phyloP scores from a whole-genome alignment of 2,329 filamentous ascomycete species.

The Exophiala bonariae region DNA sequence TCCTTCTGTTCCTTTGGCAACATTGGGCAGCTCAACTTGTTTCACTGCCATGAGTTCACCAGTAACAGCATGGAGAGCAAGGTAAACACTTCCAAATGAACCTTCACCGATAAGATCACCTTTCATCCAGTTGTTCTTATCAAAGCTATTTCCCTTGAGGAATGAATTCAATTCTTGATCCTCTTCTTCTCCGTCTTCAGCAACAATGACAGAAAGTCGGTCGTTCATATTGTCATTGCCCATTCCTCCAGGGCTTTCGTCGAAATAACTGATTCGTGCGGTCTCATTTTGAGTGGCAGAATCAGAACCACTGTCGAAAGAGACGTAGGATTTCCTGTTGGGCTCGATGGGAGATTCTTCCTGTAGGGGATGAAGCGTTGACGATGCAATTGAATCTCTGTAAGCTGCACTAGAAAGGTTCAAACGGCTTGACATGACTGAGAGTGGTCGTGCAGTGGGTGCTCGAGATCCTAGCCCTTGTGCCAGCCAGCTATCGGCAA shows the following conservation, averaged over 20 bases:
- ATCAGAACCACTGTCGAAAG: conserved; percentile 61
- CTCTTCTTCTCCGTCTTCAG: conserved; percentile 86
- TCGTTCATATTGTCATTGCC: conserved; percentile 56
- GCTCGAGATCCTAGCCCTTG: conserved; percentile 53
- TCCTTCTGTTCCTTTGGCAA: conserved; percentile 72
- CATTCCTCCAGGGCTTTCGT: conserved; percentile 72
- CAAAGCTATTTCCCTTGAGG: conserved; percentile 88
- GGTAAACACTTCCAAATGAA: conserved; percentile 92
- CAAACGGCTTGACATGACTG: conserved; percentile 54
- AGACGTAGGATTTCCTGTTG: conserved; percentile 95
- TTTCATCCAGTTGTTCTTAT: conserved; percentile 99
- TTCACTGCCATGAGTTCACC: conserved; percentile 98
- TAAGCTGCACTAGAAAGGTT: conserved; percentile 64
- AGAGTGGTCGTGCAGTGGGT: conserved; percentile 54
- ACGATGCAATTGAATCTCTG: conserved; percentile 85
- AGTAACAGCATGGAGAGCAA: conserved; percentile 92
- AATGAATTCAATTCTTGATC: conserved; percentile 90
- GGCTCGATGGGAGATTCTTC: conserved; percentile 86
- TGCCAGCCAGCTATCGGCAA: conserved; percentile 83
- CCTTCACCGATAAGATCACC: conserved; percentile 95
- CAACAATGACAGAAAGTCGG: conserved; percentile 77
- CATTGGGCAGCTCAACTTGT: conserved; percentile 89
- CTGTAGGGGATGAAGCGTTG: conserved; percentile 82
- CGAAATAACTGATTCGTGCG: conserved; percentile 77
- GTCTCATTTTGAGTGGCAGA: conserved; percentile 69